Percentiles rank a stretch among this genome's conserved stretches.
Evolutionary conservation across 106 monocot species (phyloP).

Genomic region (Platanthera guangdongensis): DNA sequence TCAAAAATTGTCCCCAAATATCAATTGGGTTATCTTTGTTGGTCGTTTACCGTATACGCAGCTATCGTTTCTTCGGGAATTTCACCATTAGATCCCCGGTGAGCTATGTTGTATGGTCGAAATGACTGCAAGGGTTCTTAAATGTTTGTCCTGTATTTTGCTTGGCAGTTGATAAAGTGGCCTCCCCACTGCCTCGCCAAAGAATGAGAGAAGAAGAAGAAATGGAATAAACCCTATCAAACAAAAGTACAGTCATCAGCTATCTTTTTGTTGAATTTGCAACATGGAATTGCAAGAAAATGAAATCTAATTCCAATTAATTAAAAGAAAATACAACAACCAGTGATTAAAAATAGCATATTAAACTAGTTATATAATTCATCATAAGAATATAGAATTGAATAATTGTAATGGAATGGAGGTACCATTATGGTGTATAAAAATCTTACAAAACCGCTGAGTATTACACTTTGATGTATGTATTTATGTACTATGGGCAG

Average conservation of each 20-base stretch:
- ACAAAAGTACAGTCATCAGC: background rate
- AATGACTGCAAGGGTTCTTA: conserved; percentile 44
- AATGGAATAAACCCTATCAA: conserved; percentile 26
- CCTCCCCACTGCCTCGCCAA: conserved; percentile 31
- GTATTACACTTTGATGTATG: too few species aligned
- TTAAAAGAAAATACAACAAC: background rate
- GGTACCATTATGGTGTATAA: too few species aligned
- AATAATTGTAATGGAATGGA: too few species aligned
- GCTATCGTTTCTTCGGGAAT: conserved; percentile 76
- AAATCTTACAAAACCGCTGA: too few species aligned
- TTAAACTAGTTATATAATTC: background rate
- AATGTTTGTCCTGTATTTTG: conserved; percentile 27
- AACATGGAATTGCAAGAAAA: background rate
- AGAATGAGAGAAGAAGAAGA: conserved; percentile 32
- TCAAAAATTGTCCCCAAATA: background rate
- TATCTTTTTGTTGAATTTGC: background rate
- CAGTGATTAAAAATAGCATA: background rate
- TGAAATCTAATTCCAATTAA: background rate
- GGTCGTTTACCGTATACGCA: conserved; percentile 59
- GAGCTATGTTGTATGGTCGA: conserved; percentile 78
- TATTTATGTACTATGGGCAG: too few species aligned
- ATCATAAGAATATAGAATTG: background rate
- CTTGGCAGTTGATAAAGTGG: conserved; percentile 62
- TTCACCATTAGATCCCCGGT: conserved; percentile 90
- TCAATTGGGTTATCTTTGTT: background rate